A percentile compares a stretch with the other conserved stretches of the same genome.
These are phyloP conservation scores for Heterobasidion irregulare DNA, from an alignment of 1,284 basidiomycete species.

Conservation along the genomic window DNA sequence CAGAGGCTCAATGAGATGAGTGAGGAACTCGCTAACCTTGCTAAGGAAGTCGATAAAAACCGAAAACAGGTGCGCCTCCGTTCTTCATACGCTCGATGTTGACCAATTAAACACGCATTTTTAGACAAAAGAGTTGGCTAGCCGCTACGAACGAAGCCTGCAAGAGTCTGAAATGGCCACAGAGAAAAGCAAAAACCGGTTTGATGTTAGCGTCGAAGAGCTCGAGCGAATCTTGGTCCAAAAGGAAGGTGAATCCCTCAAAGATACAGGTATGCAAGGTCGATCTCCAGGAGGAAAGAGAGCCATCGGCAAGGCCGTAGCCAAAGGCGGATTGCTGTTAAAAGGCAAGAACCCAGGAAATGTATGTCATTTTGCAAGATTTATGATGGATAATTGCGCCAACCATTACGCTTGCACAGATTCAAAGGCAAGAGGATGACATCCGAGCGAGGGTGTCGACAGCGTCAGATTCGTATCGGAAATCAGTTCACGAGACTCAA, in stretches of 20 bases:
- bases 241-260: slow-evolving; percentile 89
- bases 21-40: slow-evolving; percentile 81
- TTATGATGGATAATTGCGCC: neutral
- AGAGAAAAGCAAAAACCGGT: slow-evolving; percentile 84
- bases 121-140: slow-evolving; percentile 87
- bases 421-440: slow-evolving; percentile 93
- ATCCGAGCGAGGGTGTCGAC: slow-evolving; percentile 78
- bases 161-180: slow-evolving; percentile 85
- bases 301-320: slow-evolving; percentile 80
- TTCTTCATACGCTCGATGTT: neutral
- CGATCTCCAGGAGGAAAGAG: slow-evolving; percentile 63
- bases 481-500: slow-evolving; percentile 88
- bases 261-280: slow-evolving; percentile 67
- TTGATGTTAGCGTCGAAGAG: slow-evolving; percentile 91
- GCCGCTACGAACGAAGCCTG: slow-evolving; percentile 80
- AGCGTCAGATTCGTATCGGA: slow-evolving; percentile 85
- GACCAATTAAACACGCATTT: too few relatives aligned
- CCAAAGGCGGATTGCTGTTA: slow-evolving; percentile 83
- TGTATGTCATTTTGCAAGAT: slow-evolving; percentile 33
- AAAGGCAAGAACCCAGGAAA: slow-evolving; percentile 94
- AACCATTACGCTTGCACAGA: slow-evolving; percentile 33
- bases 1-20: slow-evolving; percentile 90
- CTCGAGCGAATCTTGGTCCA: slow-evolving; percentile 88
- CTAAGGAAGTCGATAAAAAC: slow-evolving; percentile 91
- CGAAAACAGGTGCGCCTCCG: slow-evolving; percentile 64